phyloP scores from a whole-genome alignment of 2,329 filamentous ascomycete species.

The Zymoseptoria ardabiliae region DNA sequence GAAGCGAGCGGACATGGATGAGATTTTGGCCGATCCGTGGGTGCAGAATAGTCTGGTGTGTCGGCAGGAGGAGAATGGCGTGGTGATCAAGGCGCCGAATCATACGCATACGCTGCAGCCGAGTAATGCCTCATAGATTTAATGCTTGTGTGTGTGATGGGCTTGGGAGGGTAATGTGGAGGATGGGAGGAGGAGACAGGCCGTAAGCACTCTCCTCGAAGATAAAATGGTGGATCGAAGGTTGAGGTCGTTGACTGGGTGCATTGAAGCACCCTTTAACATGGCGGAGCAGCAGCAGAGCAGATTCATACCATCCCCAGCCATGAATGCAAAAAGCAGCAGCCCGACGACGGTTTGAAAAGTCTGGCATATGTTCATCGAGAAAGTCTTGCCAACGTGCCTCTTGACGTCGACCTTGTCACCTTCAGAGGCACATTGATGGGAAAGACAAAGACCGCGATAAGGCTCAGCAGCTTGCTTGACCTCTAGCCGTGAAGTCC shows the following conservation, averaged over 20 bases:
- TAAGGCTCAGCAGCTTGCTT: too few species aligned
- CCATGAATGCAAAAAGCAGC: neutral
- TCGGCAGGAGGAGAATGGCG: conserved; percentile 65
- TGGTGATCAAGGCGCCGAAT: conserved; percentile 63
- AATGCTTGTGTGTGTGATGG: neutral
- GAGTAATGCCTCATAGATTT: conserved; percentile 14
- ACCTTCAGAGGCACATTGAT: too few species aligned
- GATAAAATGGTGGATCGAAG: neutral
- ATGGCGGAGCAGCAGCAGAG: neutral
- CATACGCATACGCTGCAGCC: conserved; percentile 69
- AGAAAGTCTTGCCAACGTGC: too few species aligned
- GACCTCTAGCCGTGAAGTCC: too few species aligned
- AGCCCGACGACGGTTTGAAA: neutral
- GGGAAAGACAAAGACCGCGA: too few species aligned
- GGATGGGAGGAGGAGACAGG: too few species aligned
- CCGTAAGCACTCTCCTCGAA: neutral
- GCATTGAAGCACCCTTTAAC: neutral
- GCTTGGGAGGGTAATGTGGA: neutral
- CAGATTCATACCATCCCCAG: neutral
- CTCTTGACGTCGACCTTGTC: too few species aligned
- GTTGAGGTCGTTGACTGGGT: neutral
- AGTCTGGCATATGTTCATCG: neutral
- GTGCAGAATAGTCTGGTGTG: conserved; percentile 80
- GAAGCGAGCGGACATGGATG: conserved; percentile 73
- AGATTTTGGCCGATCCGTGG: conserved; percentile 85